phyloP scores from a whole-genome alignment of 495 filamentous ascomycete genomes.

The Ramalina intermedia region DNA sequence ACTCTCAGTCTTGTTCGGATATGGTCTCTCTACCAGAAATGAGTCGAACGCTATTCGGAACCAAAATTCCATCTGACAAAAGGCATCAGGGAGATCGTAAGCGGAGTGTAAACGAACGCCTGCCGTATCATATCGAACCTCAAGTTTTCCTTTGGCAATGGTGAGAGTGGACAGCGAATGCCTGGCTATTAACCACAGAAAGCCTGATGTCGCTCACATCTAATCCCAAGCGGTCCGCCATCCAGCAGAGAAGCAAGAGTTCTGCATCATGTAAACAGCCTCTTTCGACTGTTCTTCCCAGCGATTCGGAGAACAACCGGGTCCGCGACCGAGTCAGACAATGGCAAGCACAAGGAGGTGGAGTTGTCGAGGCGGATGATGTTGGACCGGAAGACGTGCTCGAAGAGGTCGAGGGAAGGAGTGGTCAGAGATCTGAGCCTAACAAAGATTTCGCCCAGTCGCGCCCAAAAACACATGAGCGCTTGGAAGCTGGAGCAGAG shows the following conservation, averaged over 20 bases:
- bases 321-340: constrained; percentile 56
- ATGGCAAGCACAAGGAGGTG: constrained; percentile 60
- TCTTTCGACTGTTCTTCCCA: no score
- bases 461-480: not conserved
- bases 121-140: no score
- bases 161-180: no score
- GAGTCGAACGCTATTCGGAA: no score
- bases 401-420: constrained; percentile 13
- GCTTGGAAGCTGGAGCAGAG: constrained; percentile 12
- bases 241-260: constrained; percentile 24
- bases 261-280: constrained; percentile 18
- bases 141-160: no score
- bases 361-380: constrained; percentile 37
- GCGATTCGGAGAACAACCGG: constrained; percentile 40
- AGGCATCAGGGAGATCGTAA: no score
- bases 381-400: constrained; percentile 23
- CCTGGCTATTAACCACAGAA: not conserved
- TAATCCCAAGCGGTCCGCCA: constrained; percentile 29
- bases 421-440: not conserved
- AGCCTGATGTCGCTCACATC: constrained; percentile 32
- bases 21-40: no score
- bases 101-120: no score
- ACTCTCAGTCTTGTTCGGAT: no score
- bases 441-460: not conserved
- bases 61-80: no score